These are phyloP conservation scores for Cercospora nicotianae DNA, from an alignment of 2,329 filamentous ascomycete genomes.

Conservation along the genomic window DNA sequence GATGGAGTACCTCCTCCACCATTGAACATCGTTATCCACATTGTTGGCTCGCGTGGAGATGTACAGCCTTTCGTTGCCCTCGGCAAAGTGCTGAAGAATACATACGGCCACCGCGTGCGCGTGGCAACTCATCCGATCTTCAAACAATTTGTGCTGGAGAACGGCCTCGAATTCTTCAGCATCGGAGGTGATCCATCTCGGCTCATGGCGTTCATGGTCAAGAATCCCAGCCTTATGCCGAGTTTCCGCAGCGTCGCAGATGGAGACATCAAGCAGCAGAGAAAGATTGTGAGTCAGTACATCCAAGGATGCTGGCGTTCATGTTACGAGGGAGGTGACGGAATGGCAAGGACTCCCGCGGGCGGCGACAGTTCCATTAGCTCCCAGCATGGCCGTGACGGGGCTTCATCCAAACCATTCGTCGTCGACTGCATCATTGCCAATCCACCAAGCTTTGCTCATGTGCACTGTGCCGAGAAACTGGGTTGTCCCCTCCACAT, in stretches of 20 bases:
- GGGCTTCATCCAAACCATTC: slow-evolving; percentile 60
- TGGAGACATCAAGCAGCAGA: slow-evolving; percentile 72
- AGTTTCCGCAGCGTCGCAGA: slow-evolving; percentile 72
- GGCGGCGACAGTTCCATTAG: slow-evolving; percentile 51
- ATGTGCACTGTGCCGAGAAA: slow-evolving; percentile 73
- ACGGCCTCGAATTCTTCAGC: slow-evolving; percentile 54
- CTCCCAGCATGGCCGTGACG: slow-evolving; percentile 34
- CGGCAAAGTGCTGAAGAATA: slow-evolving; percentile 51
- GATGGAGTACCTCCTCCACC: slow-evolving; percentile 57
- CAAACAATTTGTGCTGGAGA: slow-evolving; percentile 50
- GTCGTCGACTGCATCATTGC: slow-evolving; percentile 81
- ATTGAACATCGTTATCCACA: slow-evolving; percentile 52
- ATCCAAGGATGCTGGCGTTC: slow-evolving; percentile 84
- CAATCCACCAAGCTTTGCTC: slow-evolving; percentile 74
- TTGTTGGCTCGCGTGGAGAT: slow-evolving; percentile 52
- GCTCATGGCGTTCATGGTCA: slow-evolving; percentile 79
- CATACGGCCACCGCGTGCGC: slow-evolving; percentile 50
- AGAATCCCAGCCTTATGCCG: slow-evolving; percentile 82
- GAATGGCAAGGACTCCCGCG: slow-evolving; percentile 44
- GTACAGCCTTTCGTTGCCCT: slow-evolving; percentile 54
- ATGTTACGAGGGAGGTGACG: slow-evolving; percentile 77
- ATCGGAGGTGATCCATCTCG: slow-evolving; percentile 54
- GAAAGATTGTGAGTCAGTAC: slow-evolving; percentile 74
- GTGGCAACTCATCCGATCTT: slow-evolving; percentile 53
- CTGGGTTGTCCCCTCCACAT: slow-evolving; percentile 73